Conservation (phyloP, 495 filamentous ascomycete species). For the Collariella sp. region DNA sequence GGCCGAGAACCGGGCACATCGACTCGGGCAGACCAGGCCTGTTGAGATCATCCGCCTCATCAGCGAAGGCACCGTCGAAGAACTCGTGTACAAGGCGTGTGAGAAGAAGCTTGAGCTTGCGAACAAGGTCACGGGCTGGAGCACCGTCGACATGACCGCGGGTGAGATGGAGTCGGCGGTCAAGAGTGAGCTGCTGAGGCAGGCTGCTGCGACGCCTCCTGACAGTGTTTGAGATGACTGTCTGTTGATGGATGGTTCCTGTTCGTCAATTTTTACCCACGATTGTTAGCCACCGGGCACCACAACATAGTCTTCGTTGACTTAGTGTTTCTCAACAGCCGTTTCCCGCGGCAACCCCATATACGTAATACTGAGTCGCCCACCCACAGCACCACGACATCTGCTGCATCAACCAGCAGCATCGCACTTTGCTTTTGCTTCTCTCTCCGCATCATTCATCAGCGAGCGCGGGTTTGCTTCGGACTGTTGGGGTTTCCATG, state of each 20-base stretch:
- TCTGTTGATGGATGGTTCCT: neutral
- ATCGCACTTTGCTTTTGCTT: neutral
- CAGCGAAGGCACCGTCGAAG: conserved; percentile 77
- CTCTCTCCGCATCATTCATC: no score
- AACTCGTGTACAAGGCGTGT: conserved; percentile 82
- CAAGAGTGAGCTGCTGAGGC: conserved; percentile 15
- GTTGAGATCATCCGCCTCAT: conserved; percentile 81
- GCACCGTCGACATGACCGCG: conserved; percentile 22
- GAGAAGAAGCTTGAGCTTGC: conserved; percentile 91
- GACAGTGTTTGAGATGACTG: neutral
- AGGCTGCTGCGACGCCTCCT: conserved; percentile 6
- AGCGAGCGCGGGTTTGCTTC: neutral
- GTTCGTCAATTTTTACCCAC: neutral
- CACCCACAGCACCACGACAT: no score
- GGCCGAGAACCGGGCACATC: conserved; percentile 91
- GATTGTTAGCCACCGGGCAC: neutral
- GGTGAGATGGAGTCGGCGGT: conserved; percentile 27
- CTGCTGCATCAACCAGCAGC: no score
- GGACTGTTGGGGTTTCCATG: neutral
- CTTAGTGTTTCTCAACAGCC: no score
- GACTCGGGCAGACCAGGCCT: conserved; percentile 80
- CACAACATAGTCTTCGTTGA: no score
- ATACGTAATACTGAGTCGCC: no score
- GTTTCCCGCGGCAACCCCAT: no score
- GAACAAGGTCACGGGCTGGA: conserved; percentile 53